phyloP scores from a whole-genome alignment of 2,329 filamentous ascomycete species.

The Scedosporium minutisporum region DNA sequence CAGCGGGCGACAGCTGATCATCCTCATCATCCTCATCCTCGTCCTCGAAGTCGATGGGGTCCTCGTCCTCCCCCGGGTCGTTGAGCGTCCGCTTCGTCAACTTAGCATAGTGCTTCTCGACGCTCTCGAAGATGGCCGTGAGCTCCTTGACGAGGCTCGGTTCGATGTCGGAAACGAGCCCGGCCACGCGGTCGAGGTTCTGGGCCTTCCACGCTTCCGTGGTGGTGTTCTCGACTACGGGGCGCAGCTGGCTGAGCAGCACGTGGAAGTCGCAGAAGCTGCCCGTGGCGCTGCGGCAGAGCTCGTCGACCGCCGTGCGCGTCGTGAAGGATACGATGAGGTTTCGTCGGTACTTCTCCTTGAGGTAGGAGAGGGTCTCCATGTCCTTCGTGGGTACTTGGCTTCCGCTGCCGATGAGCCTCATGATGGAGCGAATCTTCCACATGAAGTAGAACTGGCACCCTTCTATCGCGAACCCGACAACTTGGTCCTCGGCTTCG shows the following conservation, averaged over 20 bases:
- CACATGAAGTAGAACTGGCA: constrained; percentile 91
- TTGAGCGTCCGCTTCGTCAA: constrained; percentile 53
- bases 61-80: constrained; percentile 62
- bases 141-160: constrained; percentile 56
- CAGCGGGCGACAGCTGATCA: constrained; percentile 38
- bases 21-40: constrained; percentile 44
- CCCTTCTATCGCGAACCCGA: constrained; percentile 64
- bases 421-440: constrained; percentile 59
- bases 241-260: constrained; percentile 64
- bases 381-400: constrained; percentile 48
- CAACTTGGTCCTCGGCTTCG: constrained; percentile 69
- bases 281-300: constrained; percentile 66
- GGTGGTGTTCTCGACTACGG: constrained; percentile 30
- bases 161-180: constrained; percentile 61
- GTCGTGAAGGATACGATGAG: constrained; percentile 61
- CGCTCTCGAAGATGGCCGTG: constrained; percentile 64
- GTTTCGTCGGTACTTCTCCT: constrained; percentile 48
- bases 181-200: constrained; percentile 30
- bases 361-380: constrained; percentile 46
- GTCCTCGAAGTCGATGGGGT: constrained; percentile 55
- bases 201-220: constrained; percentile 21
- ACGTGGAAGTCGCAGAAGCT: constrained; percentile 74
- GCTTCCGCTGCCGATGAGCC: constrained; percentile 43
- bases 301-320: constrained; percentile 61
- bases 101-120: constrained; percentile 71